Evolutionary conservation across 2,329 filamentous ascomycete species (phyloP), one percentile per base, ranked within the genome.

Genomic region (Fusarium citri): DNA sequence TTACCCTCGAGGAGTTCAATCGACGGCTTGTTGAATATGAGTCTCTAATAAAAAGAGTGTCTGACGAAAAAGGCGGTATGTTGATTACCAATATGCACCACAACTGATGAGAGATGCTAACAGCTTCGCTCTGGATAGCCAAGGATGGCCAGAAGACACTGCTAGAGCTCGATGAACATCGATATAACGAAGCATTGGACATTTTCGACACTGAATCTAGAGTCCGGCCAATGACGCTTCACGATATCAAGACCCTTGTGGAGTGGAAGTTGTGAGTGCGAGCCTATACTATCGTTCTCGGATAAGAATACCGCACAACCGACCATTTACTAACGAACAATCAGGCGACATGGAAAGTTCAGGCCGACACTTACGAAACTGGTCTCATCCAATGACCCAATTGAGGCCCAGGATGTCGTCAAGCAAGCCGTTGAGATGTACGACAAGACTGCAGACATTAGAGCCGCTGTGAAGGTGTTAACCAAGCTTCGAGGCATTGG

Each of bases 401-500:
- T 79, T 0, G 56, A 76, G 3, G 82, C 91, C 7, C 70, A 82
- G 43, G 64, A 80, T 15, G 85, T 83, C 2, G 88, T 90, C 18
- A 76, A 81, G 10, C 76, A 83, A 28, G 90, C 88, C 0, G 83
- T 91, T 61, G 73, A 76, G 7, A 58, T 76, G 28, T 87, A 89
- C 72, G 77, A 78, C 58, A 75, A 80, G 31, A 68, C 78, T 8
- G 57, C 79, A 4, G 77, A 79, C 18, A 83, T 86, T 5, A 76
- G 80, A 3, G 77, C 80, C 10, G 84, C 88, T 6, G 76, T 93
- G 9, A 83, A 83, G 5, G 79, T 80, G 2, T 82, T 94, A 14
- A 84, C 83, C 2, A 83, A 83, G 58, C 82, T 96, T n/a, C 90
- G 85, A 68, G 93, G 93, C 34, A 88, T 97, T 66, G 93, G 93